Conservation (phyloP, 129 eudicot genomes). For the Pittosporum tobira region DNA sequence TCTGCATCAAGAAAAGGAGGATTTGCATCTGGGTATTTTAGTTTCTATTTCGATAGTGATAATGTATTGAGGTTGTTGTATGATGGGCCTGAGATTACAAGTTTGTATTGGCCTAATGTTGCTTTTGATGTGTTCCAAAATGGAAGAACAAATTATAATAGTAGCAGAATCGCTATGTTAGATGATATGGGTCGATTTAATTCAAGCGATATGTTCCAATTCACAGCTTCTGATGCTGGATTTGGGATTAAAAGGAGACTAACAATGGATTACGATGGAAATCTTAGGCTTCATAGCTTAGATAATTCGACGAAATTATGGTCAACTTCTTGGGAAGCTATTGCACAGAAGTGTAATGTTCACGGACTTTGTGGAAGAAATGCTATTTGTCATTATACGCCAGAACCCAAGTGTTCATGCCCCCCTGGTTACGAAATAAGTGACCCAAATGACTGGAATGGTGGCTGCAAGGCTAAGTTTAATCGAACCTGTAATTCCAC, state of each 20-base stretch:
- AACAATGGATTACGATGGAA: slow-evolving; percentile 45
- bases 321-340: slow-evolving; percentile 33
- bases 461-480: slow-evolving; percentile 30
- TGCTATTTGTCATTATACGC: slow-evolving; percentile 32
- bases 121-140: slow-evolving; percentile 4
- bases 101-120: slow-evolving; percentile 40
- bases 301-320: slow-evolving; percentile 21
- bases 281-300: slow-evolving; percentile 43
- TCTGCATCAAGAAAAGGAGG: slow-evolving; percentile 18
- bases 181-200: slow-evolving; percentile 28
- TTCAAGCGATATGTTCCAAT: slow-evolving; percentile 26
- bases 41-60: slow-evolving; percentile 23
- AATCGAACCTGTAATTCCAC: slow-evolving; percentile 6
- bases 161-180: slow-evolving; percentile 30
- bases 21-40: slow-evolving; percentile 33
- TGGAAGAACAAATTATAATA: slow-evolving; percentile 38
- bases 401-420: slow-evolving; percentile 27
- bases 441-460: slow-evolving; percentile 25
- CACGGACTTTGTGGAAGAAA: slow-evolving; percentile 41
- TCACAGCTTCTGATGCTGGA: slow-evolving; percentile 32
- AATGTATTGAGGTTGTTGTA: slow-evolving; percentile 28
- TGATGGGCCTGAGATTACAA: slow-evolving; percentile 35
- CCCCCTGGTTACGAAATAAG: slow-evolving; percentile 27
- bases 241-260: slow-evolving; percentile 33
- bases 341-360: slow-evolving; percentile 20